Evolutionary conservation across 805 yeast genomes (phyloP).

Genomic region (Candida ortonii): DNA sequence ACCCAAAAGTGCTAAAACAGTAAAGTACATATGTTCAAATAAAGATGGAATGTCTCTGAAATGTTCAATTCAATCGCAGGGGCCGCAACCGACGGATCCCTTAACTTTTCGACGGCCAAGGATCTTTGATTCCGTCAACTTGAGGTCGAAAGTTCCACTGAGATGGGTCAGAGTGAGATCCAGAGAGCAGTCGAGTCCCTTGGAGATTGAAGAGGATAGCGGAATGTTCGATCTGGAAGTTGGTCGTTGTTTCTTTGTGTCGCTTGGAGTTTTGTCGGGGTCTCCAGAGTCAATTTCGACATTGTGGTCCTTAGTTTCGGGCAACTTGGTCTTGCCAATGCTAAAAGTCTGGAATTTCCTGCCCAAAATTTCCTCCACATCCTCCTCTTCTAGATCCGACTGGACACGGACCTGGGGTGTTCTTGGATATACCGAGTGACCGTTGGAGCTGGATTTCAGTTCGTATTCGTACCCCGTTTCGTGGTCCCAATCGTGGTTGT

Average conservation of each 20-base stretch:
- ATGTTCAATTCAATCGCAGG: conserved; percentile 3
- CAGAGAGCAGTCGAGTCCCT: conserved; percentile 11
- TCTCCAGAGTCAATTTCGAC: conserved; percentile 15
- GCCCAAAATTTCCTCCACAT: conserved; percentile 10
- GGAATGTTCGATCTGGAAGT: conserved; percentile 3
- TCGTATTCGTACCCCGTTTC: conserved; percentile 7
- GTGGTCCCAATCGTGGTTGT: conserved; percentile 9
- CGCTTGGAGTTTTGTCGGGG: conserved; percentile 17
- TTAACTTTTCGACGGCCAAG: conserved; percentile 49
- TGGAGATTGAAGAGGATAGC: neutral
- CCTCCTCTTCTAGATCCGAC: conserved; percentile 13
- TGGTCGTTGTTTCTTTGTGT: conserved; percentile 10
- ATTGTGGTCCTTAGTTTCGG: conserved; percentile 4
- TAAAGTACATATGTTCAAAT: neutral
- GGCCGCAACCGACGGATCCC: conserved; percentile 22
- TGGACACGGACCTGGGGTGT: conserved; percentile 16
- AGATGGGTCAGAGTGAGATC: too few relatives aligned
- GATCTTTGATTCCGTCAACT: conserved; percentile 61
- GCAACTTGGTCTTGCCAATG: conserved; percentile 7
- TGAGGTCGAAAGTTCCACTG: conserved; percentile 49
- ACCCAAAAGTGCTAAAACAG: neutral
- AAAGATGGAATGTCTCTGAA: neutral
- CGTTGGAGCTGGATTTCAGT: neutral
- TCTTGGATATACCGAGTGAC: conserved; percentile 16
- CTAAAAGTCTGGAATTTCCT: conserved; percentile 3